A percentile compares a stretch with the other conserved stretches of the same genome.
Conservation (phyloP, 345 rosid genomes). For the Rhodamnia argentea region DNA sequence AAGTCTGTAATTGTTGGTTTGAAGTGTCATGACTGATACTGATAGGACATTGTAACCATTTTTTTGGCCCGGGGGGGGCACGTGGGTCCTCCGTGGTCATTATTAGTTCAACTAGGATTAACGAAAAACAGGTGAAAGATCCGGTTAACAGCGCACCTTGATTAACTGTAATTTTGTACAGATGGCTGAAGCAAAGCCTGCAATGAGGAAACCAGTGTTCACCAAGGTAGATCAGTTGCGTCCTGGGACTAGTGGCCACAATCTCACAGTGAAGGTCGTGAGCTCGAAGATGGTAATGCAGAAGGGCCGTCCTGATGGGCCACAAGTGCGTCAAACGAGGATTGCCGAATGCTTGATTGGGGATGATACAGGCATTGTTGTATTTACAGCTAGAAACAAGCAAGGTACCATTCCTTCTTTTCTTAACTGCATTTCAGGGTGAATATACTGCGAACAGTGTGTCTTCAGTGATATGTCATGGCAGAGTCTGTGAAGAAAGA, state of each 20-base stretch:
- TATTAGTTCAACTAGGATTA: background rate
- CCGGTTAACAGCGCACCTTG: background rate
- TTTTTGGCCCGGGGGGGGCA: background rate
- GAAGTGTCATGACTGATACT: background rate
- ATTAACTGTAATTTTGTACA: background rate
- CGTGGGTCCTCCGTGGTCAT: background rate
- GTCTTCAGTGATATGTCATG: background rate
- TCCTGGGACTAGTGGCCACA: slow-evolving; percentile 13
- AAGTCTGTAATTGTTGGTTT: background rate
- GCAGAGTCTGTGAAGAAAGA: background rate
- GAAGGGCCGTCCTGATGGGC: slow-evolving; percentile 12
- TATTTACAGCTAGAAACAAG: slow-evolving; percentile 12
- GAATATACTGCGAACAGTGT: background rate
- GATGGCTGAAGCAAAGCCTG: slow-evolving; percentile 11
- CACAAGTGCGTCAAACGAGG: slow-evolving; percentile 7
- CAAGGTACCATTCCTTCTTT: slow-evolving; percentile 2
- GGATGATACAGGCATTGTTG: slow-evolving; percentile 9
- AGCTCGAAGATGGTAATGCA: slow-evolving; percentile 9
- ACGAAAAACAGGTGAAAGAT: background rate
- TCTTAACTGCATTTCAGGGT: background rate
- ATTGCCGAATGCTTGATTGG: slow-evolving; percentile 12
- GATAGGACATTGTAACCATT: background rate
- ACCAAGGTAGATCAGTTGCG: slow-evolving; percentile 19
- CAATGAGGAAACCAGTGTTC: slow-evolving; percentile 11
- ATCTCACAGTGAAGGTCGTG: slow-evolving; percentile 9